phyloP scores from a whole-genome alignment of 768 basidiomycete genomes.

The Peribolospora kevripleyi region DNA sequence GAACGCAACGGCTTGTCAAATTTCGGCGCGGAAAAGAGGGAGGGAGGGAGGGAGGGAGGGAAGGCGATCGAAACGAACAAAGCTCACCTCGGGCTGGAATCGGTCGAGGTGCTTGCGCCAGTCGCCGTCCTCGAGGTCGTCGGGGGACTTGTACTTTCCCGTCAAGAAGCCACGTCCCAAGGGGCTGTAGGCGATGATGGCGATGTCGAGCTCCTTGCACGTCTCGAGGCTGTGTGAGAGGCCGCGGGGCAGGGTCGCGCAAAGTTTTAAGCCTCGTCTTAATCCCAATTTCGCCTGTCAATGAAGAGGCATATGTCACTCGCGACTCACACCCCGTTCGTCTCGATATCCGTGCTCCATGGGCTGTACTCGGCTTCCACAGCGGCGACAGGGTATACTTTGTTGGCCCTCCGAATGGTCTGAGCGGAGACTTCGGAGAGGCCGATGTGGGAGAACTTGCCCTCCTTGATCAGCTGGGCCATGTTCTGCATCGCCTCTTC shows the following conservation, averaged over 20 bases:
- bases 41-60: not conserved
- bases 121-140: conserved; percentile 18
- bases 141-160: conserved; percentile 15
- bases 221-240: conserved; percentile 21
- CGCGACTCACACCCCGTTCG: too few relatives aligned
- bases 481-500: conserved; percentile 20
- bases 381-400: too few relatives aligned
- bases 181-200: conserved; percentile 36
- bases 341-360: too few relatives aligned
- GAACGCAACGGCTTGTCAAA: not conserved
- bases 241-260: too few relatives aligned
- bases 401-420: not conserved
- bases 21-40: not conserved
- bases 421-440: conserved; percentile 30
- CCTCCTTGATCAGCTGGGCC: conserved; percentile 29
- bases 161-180: conserved; percentile 19
- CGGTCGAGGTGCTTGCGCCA: conserved; percentile 13
- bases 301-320: too few relatives aligned
- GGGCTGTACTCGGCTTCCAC: too few relatives aligned
- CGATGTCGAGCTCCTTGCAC: conserved; percentile 31
- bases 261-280: too few relatives aligned
- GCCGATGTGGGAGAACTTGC: conserved; percentile 36
- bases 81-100: conserved; percentile 14
- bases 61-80: too few relatives aligned
- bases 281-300: too few relatives aligned